phyloP scores from a whole-genome alignment of 176 grass and related monocot genomes.

The Triticum timopheevii region DNA sequence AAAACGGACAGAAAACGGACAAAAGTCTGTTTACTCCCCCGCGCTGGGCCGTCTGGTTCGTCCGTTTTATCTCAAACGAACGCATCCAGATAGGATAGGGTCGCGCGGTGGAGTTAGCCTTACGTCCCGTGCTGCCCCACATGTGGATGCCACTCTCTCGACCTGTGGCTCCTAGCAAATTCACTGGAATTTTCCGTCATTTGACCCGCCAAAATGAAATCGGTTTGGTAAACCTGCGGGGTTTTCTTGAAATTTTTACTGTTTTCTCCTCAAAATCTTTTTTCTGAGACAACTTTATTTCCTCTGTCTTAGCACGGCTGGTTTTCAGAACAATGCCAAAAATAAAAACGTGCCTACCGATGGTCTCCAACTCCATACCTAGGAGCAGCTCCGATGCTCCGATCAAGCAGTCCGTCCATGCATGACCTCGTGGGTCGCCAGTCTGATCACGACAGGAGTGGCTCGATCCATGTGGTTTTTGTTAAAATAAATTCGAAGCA shows the following conservation, averaged over 20 bases:
- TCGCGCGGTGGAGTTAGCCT: too few relatives aligned
- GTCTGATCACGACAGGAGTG: background rate
- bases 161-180: background rate
- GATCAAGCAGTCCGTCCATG: background rate
- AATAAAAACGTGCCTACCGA: background rate
- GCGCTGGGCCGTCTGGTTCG: too few relatives aligned
- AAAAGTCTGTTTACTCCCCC: too few relatives aligned
- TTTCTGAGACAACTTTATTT: background rate
- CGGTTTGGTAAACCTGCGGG: background rate
- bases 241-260: background rate
- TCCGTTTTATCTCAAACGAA: too few relatives aligned
- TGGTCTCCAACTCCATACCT: background rate
- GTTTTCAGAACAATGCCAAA: too few relatives aligned
- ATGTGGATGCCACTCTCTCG: too few relatives aligned
- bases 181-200: background rate
- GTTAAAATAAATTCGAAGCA: too few relatives aligned
- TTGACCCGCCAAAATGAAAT: background rate
- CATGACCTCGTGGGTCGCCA: conserved; percentile 13
- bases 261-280: too few relatives aligned
- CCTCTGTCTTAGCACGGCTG: too few relatives aligned
- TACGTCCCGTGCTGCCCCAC: too few relatives aligned
- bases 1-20: too few relatives aligned
- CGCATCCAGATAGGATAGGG: too few relatives aligned
- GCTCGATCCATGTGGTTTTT: conserved; percentile 19
- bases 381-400: background rate